Evolutionary conservation across 1,139 yeast genomes (phyloP).

Genomic region (Saccharomyces hybrid): DNA sequence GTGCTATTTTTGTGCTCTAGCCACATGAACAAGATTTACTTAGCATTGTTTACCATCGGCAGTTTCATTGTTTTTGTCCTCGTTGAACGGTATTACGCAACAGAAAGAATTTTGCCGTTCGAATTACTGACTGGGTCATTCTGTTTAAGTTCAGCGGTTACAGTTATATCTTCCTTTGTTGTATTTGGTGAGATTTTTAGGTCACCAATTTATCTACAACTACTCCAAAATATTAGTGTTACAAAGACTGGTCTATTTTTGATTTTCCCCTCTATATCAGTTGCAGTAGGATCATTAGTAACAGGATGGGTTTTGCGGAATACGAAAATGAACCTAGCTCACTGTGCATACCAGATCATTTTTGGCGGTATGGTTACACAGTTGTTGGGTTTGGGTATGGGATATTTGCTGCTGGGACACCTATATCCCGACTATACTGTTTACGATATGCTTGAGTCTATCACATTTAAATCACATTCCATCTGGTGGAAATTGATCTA

Average conservation of each 20-base stretch:
- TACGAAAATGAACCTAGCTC: conserved; percentile 24
- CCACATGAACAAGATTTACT: conserved; percentile 13
- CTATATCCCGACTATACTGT: conserved; percentile 15
- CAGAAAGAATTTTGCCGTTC: conserved; percentile 30
- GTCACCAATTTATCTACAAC: conserved; percentile 46
- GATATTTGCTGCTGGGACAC: conserved; percentile 14
- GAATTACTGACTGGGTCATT: conserved; percentile 26
- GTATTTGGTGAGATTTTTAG: conserved; percentile 39
- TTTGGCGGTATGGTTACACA: conserved; percentile 20
- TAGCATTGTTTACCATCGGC: conserved; percentile 14
- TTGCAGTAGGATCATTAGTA: conserved; percentile 52
- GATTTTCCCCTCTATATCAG: conserved; percentile 41
- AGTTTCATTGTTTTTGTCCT: conserved; percentile 20
- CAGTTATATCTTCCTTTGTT: conserved; percentile 27
- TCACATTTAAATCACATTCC: conserved; percentile 10
- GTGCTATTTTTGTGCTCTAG: conserved; percentile 39
- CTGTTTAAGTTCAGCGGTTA: conserved; percentile 25
- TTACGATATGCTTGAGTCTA: conserved; percentile 2
- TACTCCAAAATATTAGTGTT: conserved; percentile 45
- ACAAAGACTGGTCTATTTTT: conserved; percentile 46
- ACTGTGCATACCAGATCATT: conserved; percentile 24
- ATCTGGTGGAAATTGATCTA: conserved; percentile 24
- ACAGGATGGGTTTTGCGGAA: conserved; percentile 43
- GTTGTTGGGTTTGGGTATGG: conserved; percentile 18
- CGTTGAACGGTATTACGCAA: conserved; percentile 26